Conservation (phyloP, 805 yeast species). For the Candida alai region DNA sequence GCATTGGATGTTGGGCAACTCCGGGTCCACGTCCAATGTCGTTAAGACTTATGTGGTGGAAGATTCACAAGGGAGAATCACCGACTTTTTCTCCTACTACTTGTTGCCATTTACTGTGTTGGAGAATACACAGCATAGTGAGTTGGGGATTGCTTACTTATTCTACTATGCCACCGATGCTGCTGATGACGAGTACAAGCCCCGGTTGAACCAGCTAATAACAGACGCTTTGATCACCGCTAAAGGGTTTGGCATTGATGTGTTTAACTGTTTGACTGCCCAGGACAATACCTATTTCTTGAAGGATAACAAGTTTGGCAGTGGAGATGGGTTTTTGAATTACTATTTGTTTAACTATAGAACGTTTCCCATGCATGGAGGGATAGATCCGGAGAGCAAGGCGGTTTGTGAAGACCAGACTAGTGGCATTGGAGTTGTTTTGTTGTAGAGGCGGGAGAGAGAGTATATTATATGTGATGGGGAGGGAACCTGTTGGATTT, state of each 20-base stretch:
- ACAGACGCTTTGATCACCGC: constrained; percentile 76
- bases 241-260: constrained; percentile 69
- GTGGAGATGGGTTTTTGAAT: constrained; percentile 89
- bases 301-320: constrained; percentile 80
- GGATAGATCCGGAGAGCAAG: constrained; percentile 55
- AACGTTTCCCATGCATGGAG: constrained; percentile 79
- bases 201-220: constrained; percentile 59
- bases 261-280: constrained; percentile 86
- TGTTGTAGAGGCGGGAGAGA: constrained; percentile 46
- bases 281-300: constrained; percentile 87
- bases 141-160: constrained; percentile 80
- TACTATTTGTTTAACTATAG: constrained; percentile 90
- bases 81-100: constrained; percentile 90
- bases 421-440: constrained; percentile 88
- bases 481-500: no score
- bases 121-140: constrained; percentile 56
- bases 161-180: constrained; percentile 84
- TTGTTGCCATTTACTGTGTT: constrained; percentile 84
- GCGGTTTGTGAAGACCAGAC: constrained; percentile 49
- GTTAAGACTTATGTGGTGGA: constrained; percentile 78
- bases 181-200: constrained; percentile 48
- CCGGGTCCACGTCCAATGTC: constrained; percentile 43
- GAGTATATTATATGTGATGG: neutral
- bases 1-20: constrained; percentile 74
- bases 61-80: constrained; percentile 56